A percentile compares a stretch with the other conserved stretches of the same genome.
These are phyloP conservation scores for Graphiopsis chlorocephala DNA, from an alignment of 2,329 filamentous ascomycete species.

Conservation along the genomic window DNA sequence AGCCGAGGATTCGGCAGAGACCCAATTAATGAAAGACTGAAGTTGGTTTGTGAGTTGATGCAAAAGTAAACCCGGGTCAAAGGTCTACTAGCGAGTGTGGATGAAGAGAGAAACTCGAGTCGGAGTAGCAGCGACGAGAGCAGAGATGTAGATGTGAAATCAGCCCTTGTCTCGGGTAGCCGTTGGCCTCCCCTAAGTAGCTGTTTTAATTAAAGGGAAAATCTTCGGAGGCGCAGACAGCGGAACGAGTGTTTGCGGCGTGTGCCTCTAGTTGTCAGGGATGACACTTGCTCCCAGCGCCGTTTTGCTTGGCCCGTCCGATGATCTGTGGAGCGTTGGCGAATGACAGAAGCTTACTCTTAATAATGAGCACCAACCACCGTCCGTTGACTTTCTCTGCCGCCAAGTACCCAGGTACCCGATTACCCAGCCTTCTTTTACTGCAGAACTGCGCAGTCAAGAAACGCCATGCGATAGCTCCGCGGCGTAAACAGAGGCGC, in stretches of 20 bases:
- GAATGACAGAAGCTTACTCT: constrained; percentile 10
- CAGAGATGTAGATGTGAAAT: constrained; percentile 9
- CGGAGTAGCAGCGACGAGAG: background rate
- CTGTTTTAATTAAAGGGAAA: constrained; percentile 14
- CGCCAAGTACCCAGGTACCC: background rate
- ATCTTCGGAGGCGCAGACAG: constrained; percentile 1
- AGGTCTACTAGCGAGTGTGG: background rate
- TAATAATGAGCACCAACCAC: constrained; percentile 9
- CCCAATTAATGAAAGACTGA: constrained; percentile 15
- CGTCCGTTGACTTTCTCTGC: background rate
- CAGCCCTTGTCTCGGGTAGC: constrained; percentile 8
- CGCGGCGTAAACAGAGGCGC: background rate
- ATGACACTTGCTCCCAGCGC: constrained; percentile 6
- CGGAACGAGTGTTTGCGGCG: constrained; percentile 7
- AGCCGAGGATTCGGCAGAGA: background rate
- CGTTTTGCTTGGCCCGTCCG: constrained; percentile 9
- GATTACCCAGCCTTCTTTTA: constrained; percentile 4
- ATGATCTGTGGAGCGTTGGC: constrained; percentile 8
- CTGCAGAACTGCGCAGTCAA: background rate
- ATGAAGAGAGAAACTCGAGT: background rate
- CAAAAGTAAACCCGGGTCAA: constrained; percentile 6
- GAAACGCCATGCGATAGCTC: background rate
- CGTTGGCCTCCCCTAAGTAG: constrained; percentile 12
- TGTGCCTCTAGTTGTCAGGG: constrained; percentile 6
- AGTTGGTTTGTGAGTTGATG: constrained; percentile 1